A percentile compares a stretch with the other conserved stretches of the same genome.
These are phyloP conservation scores for Irpex sp. DNA, from an alignment of 1,284 basidiomycete genomes.

Conservation along the genomic window DNA sequence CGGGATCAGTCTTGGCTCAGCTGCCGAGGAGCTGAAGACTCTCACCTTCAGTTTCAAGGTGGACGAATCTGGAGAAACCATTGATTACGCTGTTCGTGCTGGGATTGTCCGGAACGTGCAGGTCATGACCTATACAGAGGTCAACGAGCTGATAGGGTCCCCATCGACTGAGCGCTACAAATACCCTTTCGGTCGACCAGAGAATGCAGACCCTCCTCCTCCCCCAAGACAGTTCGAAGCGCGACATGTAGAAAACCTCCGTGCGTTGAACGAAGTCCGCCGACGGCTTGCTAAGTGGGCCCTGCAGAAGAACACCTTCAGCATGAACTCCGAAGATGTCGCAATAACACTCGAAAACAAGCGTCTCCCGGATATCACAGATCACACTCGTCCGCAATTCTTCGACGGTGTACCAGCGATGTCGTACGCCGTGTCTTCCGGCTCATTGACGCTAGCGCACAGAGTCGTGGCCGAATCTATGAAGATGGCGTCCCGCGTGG, in stretches of 20 bases:
- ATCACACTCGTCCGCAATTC: conserved; percentile 20
- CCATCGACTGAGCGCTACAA: background rate
- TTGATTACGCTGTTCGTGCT: conserved; percentile 67
- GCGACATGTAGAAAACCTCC: conserved; percentile 1
- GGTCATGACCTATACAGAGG: conserved; percentile 63
- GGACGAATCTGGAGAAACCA: conserved; percentile 55
- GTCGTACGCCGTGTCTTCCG: conserved; percentile 41
- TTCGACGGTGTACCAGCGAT: conserved; percentile 58
- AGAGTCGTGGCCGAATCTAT: conserved; percentile 76
- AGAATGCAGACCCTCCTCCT: background rate
- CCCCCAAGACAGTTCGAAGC: background rate
- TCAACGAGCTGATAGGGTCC: conserved; percentile 51
- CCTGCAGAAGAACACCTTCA: background rate
- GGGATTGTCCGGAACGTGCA: conserved; percentile 70
- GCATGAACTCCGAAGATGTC: background rate
- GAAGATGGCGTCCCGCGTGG: conserved; percentile 76
- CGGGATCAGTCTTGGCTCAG: conserved; percentile 53
- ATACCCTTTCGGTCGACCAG: conserved; percentile 39
- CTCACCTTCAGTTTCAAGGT: conserved; percentile 83
- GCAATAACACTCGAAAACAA: conserved; percentile 14
- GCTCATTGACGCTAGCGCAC: conserved; percentile 29
- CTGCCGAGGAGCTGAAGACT: conserved; percentile 44
- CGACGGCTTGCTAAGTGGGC: conserved; percentile 1
- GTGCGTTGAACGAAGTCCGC: conserved; percentile 8
- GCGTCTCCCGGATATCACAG: conserved; percentile 15